Percentiles rank a stretch among this genome's conserved stretches.
Conservation (phyloP, 345 rosid species). For the Cochlearia excelsa region DNA sequence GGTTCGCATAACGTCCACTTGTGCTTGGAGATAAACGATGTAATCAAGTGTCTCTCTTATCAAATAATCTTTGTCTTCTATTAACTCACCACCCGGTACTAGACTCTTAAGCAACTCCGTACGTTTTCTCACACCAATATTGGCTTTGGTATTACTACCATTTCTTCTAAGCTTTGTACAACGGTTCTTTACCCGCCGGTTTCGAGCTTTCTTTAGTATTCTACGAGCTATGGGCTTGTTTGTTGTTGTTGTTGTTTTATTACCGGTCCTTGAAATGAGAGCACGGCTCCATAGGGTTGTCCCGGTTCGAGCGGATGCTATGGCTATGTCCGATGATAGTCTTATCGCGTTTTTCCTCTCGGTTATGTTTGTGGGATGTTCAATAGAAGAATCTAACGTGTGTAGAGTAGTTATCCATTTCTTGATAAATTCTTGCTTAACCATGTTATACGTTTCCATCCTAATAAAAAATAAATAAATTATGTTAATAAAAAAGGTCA, state of each 20-base stretch:
- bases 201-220: constrained; percentile 31
- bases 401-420: constrained; percentile 67
- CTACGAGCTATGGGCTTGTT: constrained; percentile 26
- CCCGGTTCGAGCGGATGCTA: constrained; percentile 64
- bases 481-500: neutral
- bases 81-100: constrained; percentile 69
- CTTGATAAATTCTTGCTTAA: constrained; percentile 66
- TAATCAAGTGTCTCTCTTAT: constrained; percentile 87
- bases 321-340: constrained; percentile 78
- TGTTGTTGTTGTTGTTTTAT: constrained; percentile 15
- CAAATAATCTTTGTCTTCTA: constrained; percentile 53
- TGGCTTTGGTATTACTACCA: constrained; percentile 32
- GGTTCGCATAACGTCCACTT: constrained; percentile 72
- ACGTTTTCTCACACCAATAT: constrained; percentile 52
- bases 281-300: constrained; percentile 74
- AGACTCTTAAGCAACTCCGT: constrained; percentile 56
- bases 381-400: constrained; percentile 36
- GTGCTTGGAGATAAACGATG: constrained; percentile 63
- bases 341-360: constrained; percentile 70
- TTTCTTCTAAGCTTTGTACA: constrained; percentile 4
- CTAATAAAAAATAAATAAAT: neutral
- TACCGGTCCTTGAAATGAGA: constrained; percentile 37
- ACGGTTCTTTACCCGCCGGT: constrained; percentile 25
- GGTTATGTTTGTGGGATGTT: constrained; percentile 42
- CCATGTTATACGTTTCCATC: constrained; percentile 29